Conservation (phyloP, 1,284 basidiomycete genomes). For the Pseudozyma sp. region DNA sequence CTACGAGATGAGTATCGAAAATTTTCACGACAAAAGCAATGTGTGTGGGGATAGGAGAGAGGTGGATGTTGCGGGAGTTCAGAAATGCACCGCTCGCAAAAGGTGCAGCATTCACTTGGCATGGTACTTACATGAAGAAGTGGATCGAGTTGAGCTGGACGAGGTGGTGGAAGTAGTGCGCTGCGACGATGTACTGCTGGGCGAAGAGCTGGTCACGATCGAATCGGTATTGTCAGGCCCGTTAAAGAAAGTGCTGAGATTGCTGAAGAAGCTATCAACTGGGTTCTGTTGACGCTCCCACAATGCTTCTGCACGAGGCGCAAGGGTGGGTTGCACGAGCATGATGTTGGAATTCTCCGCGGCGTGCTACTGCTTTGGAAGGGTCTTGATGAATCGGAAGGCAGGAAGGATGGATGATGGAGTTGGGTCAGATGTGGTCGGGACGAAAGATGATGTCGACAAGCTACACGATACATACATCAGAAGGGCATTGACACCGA, state of each 20-base stretch:
- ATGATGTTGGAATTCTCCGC: constrained; percentile 5
- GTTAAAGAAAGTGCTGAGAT: constrained; percentile 14
- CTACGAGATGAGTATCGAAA: constrained; percentile 12
- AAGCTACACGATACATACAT: no score
- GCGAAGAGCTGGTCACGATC: constrained; percentile 7
- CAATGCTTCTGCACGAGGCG: constrained; percentile 23
- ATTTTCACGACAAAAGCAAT: background rate
- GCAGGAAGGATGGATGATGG: no score
- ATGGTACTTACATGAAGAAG: constrained; percentile 26
- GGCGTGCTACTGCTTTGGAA: background rate
- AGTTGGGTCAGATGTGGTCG: no score
- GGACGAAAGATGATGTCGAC: no score
- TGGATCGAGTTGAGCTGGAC: constrained; percentile 9
- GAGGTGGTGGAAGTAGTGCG: constrained; percentile 8
- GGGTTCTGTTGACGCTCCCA: constrained; percentile 35
- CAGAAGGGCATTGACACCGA: no score
- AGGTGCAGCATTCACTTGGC: background rate
- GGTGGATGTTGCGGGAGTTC: background rate
- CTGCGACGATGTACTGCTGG: constrained; percentile 4
- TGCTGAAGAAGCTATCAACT: constrained; percentile 17
- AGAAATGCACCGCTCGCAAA: constrained; percentile 6
- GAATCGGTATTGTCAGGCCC: constrained; percentile 27
- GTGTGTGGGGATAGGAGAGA: background rate
- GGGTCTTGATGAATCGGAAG: background rate
- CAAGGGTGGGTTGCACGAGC: constrained; percentile 30